phyloP scores from a whole-genome alignment of 1,284 basidiomycete genomes.

The Melanopsichium pennsylvanicum region DNA sequence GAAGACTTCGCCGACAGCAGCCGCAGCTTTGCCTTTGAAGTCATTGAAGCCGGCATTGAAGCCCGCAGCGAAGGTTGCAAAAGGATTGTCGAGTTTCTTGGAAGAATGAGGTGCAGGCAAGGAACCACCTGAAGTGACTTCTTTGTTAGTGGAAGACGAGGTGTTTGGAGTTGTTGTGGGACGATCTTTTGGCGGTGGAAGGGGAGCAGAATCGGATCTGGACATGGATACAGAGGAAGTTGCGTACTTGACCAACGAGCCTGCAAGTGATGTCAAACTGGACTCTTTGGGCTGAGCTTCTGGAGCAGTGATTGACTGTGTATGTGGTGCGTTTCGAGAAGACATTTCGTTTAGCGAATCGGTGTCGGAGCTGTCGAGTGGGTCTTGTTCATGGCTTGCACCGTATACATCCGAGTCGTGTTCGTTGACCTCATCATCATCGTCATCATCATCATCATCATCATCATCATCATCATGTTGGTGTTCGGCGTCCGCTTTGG shows the following conservation, averaged over 20 bases:
- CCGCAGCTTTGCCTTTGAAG: slow-evolving; percentile 52
- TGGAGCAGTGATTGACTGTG: background rate
- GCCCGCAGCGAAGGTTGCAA: slow-evolving; percentile 49
- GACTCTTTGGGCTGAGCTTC: slow-evolving; percentile 10
- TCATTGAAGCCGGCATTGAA: slow-evolving; percentile 54
- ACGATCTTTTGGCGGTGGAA: slow-evolving; percentile 33
- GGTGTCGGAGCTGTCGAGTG: slow-evolving; percentile 34
- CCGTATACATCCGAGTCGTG: slow-evolving; percentile 10
- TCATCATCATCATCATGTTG: slow-evolving; percentile 68
- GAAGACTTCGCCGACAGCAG: slow-evolving; percentile 51
- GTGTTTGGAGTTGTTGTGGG: slow-evolving; percentile 2
- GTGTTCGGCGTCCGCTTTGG: slow-evolving; percentile 44
- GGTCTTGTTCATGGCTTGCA: slow-evolving; percentile 23
- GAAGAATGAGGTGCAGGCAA: slow-evolving; percentile 18
- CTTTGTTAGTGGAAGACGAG: slow-evolving; percentile 3
- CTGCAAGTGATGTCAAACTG: slow-evolving; percentile 18
- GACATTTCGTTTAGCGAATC: slow-evolving; percentile 28
- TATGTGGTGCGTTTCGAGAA: background rate
- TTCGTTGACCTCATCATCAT: slow-evolving; percentile 49
- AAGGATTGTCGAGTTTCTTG: slow-evolving; percentile 43
- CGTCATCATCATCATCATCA: slow-evolving; percentile 67
- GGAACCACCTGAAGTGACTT: slow-evolving; percentile 39
- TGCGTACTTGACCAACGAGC: slow-evolving; percentile 27
- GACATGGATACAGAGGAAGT: slow-evolving; percentile 24
- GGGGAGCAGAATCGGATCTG: slow-evolving; percentile 28